Evolutionary conservation across 176 grass and related monocot species (phyloP), one percentile per base, ranked within the genome.

Genomic region (Cenchrus americanus): DNA sequence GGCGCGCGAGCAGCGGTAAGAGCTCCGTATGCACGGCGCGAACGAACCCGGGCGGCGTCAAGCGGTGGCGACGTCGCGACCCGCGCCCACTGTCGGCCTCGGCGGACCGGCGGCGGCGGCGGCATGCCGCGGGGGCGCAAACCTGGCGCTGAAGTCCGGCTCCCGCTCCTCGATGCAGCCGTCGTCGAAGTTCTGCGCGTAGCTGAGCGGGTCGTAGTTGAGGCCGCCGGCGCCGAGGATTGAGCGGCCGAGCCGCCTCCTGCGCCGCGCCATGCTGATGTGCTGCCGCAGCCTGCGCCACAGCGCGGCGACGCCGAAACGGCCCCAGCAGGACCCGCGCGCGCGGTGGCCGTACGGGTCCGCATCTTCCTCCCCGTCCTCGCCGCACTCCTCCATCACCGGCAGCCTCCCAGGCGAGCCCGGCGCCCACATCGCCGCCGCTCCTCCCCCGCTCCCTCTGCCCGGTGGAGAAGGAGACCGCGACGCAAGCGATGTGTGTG

Each of bases 171-270:
- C 88, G 17, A 69, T 40, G 68, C 54, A 10, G 62, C 79, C 65
- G 55, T 87, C 76, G 30, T 94, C 90, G 77, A 94, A 94, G 87
- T 94, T 94, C 77, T 92, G 87, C 65, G 92, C 84, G 79, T 94
- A 94, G 87, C 92, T 94, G 64, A 92, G 87, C 60, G 89, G 87
- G 86, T 94, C 92, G 79, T 94, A 94, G 88, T 92, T 94, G 59
- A 92, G 87, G 63, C 77, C 84, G 57, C 86, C 88, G 82, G 59
- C 85, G 44, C 77, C 75, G 55, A 89, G 82, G 72, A 92, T 44
- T 81, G 85, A 89, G 46, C 76, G 84, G 62, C 65, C 82, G 81
- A 75, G 89, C 63, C 84, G 87, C 26, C 61, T 47, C 69, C 50
- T 14, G 21, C 78, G 86, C 42, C 85, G 80, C 84, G 61, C 74